Conservation (phyloP, 1,139 yeast genomes). For the Geotrichum macrosporum region DNA sequence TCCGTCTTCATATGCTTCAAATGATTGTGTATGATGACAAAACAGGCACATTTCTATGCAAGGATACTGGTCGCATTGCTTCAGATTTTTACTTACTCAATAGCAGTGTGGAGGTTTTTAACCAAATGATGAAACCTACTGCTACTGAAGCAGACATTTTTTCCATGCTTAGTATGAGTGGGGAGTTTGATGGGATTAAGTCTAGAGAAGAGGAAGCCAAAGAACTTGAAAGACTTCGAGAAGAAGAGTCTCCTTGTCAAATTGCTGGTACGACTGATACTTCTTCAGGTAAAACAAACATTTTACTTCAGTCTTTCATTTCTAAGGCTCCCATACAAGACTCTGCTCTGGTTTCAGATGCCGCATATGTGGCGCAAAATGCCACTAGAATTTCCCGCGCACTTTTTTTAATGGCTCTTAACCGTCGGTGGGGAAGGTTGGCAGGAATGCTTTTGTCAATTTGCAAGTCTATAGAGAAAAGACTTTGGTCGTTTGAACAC, state of each 20-base stretch:
- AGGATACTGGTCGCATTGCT: slow-evolving; percentile 90
- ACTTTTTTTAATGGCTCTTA: slow-evolving; percentile 74
- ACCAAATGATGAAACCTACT: slow-evolving; percentile 72
- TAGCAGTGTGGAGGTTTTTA: slow-evolving; percentile 84
- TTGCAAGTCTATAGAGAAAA: slow-evolving; percentile 79
- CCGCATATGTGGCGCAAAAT: slow-evolving; percentile 92
- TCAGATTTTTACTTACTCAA: slow-evolving; percentile 87
- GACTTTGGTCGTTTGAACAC: slow-evolving; percentile 88
- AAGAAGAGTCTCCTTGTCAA: slow-evolving; percentile 68
- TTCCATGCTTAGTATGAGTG: slow-evolving; percentile 85
- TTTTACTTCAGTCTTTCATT: slow-evolving; percentile 80
- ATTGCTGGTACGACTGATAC: slow-evolving; percentile 74
- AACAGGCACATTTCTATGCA: slow-evolving; percentile 73
- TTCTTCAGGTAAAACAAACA: slow-evolving; percentile 81
- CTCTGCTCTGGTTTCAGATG: slow-evolving; percentile 78
- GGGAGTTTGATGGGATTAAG: slow-evolving; percentile 88
- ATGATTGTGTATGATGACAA: slow-evolving; percentile 91
- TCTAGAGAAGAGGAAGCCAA: slow-evolving; percentile 80
- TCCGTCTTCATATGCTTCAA: slow-evolving; percentile 74
- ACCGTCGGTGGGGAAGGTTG: slow-evolving; percentile 84
- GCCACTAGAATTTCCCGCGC: slow-evolving; percentile 92
- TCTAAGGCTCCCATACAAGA: slow-evolving; percentile 70
- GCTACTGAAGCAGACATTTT: slow-evolving; percentile 92
- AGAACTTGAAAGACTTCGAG: slow-evolving; percentile 58
- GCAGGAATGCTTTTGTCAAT: slow-evolving; percentile 68